These are phyloP conservation scores for Sapria himalayana DNA, from an alignment of 345 rosid genomes.

Conservation along the genomic window DNA sequence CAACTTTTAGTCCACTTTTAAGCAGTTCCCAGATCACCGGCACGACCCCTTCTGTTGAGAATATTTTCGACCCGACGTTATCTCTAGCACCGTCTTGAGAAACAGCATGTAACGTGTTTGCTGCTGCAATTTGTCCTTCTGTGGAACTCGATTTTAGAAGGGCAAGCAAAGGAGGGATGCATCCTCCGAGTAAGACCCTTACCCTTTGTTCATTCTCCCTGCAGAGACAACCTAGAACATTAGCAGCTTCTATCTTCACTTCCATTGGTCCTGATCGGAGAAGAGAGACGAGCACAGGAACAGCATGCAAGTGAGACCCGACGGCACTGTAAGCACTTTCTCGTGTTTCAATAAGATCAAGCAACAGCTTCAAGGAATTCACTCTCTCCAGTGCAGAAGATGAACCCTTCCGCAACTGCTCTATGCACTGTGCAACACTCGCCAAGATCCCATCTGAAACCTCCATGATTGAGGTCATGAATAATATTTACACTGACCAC, in stretches of 20 bases:
- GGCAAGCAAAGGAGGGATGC: slow-evolving; percentile 98
- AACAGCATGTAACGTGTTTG: slow-evolving; percentile 88
- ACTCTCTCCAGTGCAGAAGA: slow-evolving; percentile 89
- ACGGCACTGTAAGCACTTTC: slow-evolving; percentile 98
- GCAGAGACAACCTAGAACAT: slow-evolving; percentile 87
- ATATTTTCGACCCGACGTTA: slow-evolving; percentile 94
- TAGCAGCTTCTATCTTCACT: slow-evolving; percentile 91
- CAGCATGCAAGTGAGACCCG: slow-evolving; percentile 99
- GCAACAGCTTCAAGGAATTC: slow-evolving; percentile 61
- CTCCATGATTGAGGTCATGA: too few species aligned
- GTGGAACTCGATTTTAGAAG: slow-evolving; percentile 91
- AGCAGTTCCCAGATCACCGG: slow-evolving; percentile 85
- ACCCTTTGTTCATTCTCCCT: slow-evolving; percentile 97
- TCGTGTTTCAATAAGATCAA: slow-evolving; percentile 81
- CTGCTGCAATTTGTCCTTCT: slow-evolving; percentile 93
- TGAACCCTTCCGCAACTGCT: slow-evolving; percentile 78
- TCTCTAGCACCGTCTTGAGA: slow-evolving; percentile 93
- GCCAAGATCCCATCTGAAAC: slow-evolving; percentile 99
- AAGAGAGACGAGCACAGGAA: slow-evolving; percentile 97
- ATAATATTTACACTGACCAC: too few species aligned
- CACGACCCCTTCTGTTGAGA: slow-evolving; percentile 99
- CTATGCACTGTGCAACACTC: slow-evolving; percentile 96
- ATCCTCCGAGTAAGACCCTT: slow-evolving; percentile 95
- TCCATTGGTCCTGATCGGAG: slow-evolving; percentile 91
- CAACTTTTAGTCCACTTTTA: slow-evolving; percentile 50